Base-by-base conservation (phyloP, 208 protist species). In the Trypanosoma caninum region DNA sequence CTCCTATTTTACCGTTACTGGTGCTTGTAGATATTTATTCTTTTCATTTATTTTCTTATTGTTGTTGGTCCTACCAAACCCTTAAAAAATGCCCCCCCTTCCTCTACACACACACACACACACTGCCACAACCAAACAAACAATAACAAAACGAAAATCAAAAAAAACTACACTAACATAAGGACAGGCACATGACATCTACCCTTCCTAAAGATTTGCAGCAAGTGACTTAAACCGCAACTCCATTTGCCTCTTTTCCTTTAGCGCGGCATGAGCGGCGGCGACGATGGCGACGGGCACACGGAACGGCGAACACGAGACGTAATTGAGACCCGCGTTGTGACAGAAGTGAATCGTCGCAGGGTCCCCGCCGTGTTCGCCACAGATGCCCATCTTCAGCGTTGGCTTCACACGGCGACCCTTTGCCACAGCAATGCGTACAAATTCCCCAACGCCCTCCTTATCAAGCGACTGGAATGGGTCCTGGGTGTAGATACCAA, bases 221-320 rank as follows among this genome's bases (percentile, higher is more conserved):
- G 53, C 61, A 22, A 62, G 16, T 28, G 18, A 41, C 71, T 79
- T 76, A 55, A 76, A 74, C 45, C 52, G 34, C 34, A 41, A 33
- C 40, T 74, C 58, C 68, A 77, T 64, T 18, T 11, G 57, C 58
- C 72, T 69, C 74, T 84, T 80, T 65, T 94, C 84, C 76, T 89
- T 83, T 14, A 97, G 72, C 8, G 91, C 86, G 53, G 95, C 96
- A 59, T 97, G 95, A 33, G 93, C 93, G 28, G 96, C 95, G 60
- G 96, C 93, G 25, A 98, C 69, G 47, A 92, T 92, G 50, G 96
- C 95, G 42, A 97, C 85, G 28, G 96, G 96, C 66, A 98, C 84
- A 72, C 95, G 84, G 85, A 91, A 98, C 35, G 96, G 93, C 9
- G 95, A 98, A 87, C 91, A 97, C 9, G 92, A 97, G 31, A 98